These are phyloP conservation scores for Colletotrichum viniferum DNA, from an alignment of 2,329 filamentous ascomycete species.

Conservation along the genomic window DNA sequence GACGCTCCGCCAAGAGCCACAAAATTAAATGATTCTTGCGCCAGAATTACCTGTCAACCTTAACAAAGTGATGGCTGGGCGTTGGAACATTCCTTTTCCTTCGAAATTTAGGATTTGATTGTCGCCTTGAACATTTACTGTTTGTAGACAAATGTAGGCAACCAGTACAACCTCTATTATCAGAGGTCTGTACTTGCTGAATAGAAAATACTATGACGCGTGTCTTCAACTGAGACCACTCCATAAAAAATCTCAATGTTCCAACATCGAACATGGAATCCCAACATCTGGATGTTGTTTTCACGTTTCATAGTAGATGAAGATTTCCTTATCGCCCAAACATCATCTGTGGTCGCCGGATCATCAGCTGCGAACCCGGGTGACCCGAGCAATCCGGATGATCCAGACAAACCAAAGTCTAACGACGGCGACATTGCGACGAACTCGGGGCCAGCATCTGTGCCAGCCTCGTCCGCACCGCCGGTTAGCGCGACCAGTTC, in stretches of 20 bases:
- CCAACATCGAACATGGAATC: background rate
- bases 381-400: background rate
- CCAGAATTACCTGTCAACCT: too few species aligned
- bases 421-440: background rate
- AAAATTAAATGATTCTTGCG: too few species aligned
- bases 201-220: background rate
- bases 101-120: too few species aligned
- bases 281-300: background rate
- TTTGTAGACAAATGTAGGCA: background rate
- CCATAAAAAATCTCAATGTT: too few species aligned
- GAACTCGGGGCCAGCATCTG: background rate
- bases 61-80: too few species aligned
- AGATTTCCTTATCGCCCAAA: background rate
- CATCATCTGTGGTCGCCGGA: background rate
- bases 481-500: background rate
- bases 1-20: too few species aligned
- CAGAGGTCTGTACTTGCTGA: background rate
- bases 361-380: background rate
- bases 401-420: background rate
- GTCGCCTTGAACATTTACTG: too few species aligned
- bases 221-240: background rate
- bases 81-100: too few species aligned
- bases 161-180: background rate
- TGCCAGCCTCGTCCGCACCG: background rate
- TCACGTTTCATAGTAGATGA: accelerated